Base-by-base conservation (phyloP, 495 filamentous ascomycete species). In the Penicillium arizonense region DNA sequence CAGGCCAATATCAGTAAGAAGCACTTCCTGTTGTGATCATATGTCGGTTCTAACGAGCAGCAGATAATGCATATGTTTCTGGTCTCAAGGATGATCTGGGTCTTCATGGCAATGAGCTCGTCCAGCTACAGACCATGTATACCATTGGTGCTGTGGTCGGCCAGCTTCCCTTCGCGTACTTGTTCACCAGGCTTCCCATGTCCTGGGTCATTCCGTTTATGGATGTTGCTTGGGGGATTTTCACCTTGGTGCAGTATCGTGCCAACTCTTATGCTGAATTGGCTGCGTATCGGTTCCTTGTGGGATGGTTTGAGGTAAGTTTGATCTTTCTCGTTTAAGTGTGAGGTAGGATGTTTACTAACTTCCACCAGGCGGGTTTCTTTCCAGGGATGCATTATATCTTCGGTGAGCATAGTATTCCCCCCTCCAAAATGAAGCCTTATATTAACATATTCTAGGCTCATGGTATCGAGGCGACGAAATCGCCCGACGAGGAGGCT, bases 251-350 rank as follows among this genome's bases (percentile, higher is more conserved):
- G 16, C 75, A 79, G 36, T 77, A 71, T 50, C 68, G 74, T 32
- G 66, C 61, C 18, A 64, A 39, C 21, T 65, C 61, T n/a, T 69
- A 59, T 37, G 53, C 62, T 12, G 67, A 73, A 34, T 21, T 73
- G 20, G 62, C 64, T 45, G 76, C 84, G 18, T 80, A 90, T 55
- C 84, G 91, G 28, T 94, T 96, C 72, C 87, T 95, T 64, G 82
- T 96, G 41, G 90, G 91, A 18, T 91, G 93, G 61, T 83, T 96
- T 18, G 91, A 91, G 45, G 91, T 66, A 30, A 7, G 48, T 56
- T 3, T 21, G 39, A 54, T 44, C n/a, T 20, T 21, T 44, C 18
- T 16, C 30, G 16, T 28, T 18, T 34, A 18, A 48, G 11, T 18
- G 46, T n/a, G 10, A 52, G 1, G 13, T 33, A 37, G 4, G 36